Evolutionary conservation across 495 filamentous ascomycete genomes (phyloP).

Genomic region (Letharia columbiana): DNA sequence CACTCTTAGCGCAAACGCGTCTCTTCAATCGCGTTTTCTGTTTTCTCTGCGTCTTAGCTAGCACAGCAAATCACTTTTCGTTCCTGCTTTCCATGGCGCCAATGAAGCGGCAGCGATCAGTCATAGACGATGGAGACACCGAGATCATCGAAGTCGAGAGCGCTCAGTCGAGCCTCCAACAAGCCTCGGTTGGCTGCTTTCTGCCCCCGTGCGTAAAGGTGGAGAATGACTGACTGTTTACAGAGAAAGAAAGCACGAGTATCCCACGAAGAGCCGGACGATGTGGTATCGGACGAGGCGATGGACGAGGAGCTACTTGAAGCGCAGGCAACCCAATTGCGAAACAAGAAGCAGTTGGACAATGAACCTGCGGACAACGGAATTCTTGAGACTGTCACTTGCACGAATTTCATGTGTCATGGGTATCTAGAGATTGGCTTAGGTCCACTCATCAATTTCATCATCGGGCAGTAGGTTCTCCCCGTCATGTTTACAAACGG

Average conservation of each 20-base stretch:
- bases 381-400: constrained; percentile 73
- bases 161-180: constrained; percentile 37
- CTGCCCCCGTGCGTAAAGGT: constrained; percentile 17
- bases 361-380: constrained; percentile 75
- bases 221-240: constrained; percentile 21
- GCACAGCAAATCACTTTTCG: not conserved
- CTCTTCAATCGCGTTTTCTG: not conserved
- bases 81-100: constrained; percentile 29
- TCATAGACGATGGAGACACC: constrained; percentile 38
- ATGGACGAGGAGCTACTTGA: constrained; percentile 50
- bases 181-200: constrained; percentile 36
- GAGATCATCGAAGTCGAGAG: constrained; percentile 40
- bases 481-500: not conserved
- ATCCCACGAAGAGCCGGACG: constrained; percentile 24
- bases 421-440: constrained; percentile 66
- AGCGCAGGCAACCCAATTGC: constrained; percentile 61
- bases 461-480: constrained; percentile 59
- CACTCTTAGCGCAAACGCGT: not conserved
- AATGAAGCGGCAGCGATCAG: constrained; percentile 41
- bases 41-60: not conserved
- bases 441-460: constrained; percentile 92
- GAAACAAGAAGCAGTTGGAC: constrained; percentile 44
- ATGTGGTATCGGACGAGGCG: constrained; percentile 19
- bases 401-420: constrained; percentile 95
- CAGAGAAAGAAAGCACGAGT: constrained; percentile 24